phyloP scores from a whole-genome alignment of 768 basidiomycete genomes.

The Pleurotus citrinopileatus region DNA sequence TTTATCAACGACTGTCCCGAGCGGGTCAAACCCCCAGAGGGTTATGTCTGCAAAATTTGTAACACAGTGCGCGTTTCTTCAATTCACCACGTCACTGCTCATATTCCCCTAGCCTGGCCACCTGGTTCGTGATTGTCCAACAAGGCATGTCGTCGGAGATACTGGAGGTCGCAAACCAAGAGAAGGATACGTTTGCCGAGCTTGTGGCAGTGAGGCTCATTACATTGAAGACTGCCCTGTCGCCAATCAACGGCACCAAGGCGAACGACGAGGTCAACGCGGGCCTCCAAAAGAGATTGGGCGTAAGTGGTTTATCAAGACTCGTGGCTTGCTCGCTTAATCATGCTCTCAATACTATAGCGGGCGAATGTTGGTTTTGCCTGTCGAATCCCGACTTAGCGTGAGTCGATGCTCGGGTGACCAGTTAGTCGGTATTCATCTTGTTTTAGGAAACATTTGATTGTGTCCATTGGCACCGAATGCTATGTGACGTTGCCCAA shows the following conservation, averaged over 20 bases:
- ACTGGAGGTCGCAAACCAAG: conserved; percentile 82
- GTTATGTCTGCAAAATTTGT: conserved; percentile 87
- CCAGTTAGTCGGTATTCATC: neutral
- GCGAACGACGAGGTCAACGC: conserved; percentile 41
- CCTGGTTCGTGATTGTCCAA: conserved; percentile 87
- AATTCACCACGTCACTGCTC: no score
- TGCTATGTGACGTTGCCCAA: conserved; percentile 96
- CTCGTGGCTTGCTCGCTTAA: conserved; percentile 1
- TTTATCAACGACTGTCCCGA: conserved; percentile 77
- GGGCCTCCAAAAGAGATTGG: conserved; percentile 75
- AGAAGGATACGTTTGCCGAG: conserved; percentile 86
- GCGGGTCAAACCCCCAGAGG: conserved; percentile 71
- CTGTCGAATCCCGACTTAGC: conserved; percentile 90
- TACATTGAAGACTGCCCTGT: conserved; percentile 85
- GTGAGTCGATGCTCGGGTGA: conserved; percentile 37
- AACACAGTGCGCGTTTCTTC: conserved; percentile 45
- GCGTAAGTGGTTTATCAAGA: conserved; percentile 45
- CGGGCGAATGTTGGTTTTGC: conserved; percentile 98
- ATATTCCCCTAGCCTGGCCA: conserved; percentile 60
- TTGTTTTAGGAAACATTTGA: conserved; percentile 79
- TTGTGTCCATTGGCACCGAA: conserved; percentile 90
- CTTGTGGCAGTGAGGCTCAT: conserved; percentile 86
- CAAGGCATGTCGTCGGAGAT: conserved; percentile 71
- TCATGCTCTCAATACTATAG: conserved; percentile 38
- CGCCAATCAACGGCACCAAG: conserved; percentile 48